Base-by-base conservation (phyloP, 2,329 filamentous ascomycete genomes). In the Cladosporium sphaerospermum region DNA sequence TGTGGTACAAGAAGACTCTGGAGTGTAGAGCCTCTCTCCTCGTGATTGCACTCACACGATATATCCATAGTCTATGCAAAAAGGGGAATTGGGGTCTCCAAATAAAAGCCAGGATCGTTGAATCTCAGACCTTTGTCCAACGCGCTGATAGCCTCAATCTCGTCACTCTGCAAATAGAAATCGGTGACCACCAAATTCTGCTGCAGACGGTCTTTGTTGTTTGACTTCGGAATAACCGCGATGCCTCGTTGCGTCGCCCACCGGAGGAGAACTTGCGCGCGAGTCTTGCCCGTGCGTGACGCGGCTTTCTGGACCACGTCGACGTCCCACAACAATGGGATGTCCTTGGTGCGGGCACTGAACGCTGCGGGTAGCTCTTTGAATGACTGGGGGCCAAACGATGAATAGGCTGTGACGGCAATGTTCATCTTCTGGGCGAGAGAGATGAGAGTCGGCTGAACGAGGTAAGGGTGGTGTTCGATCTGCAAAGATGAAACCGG, bases 391-490 rank as follows among this genome's bases (percentile, higher is more conserved):
- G 88, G 87, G 32, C 89, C 89, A 65, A 93, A 92, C 43, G 85
- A 88, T 13, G 85, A 90, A 78, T 93, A 95, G 47, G 87, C 89
- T 3, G 88, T 93, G 54, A 95, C 79, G 61, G 78, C 77, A 62
- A 95, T 85, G 56, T 82, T 82, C 72, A 89, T 78, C 48, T 75
- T 73, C 74, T 86, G 77, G 62, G 84, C 85, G 46, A 89, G 81
- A 63, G 81, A 75, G 63, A 93, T 69, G 47, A 95, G 80, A 50
- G 83, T 78, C 54, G 76, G 71, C 78, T 95, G 89, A 56, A 87
- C 85, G 54, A 92, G 81, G 79, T 91, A 93, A 23, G 89, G 89
- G 78, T 95, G 89, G 75, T 92, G 88, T 78, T 95, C 89, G 71
- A 95, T 85, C 77, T 95, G 89, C 56, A 93, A 83, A 34, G 86